These are phyloP conservation scores for Hypoxylon sp. DNA, from an alignment of 2,329 filamentous ascomycete species.

Conservation along the genomic window DNA sequence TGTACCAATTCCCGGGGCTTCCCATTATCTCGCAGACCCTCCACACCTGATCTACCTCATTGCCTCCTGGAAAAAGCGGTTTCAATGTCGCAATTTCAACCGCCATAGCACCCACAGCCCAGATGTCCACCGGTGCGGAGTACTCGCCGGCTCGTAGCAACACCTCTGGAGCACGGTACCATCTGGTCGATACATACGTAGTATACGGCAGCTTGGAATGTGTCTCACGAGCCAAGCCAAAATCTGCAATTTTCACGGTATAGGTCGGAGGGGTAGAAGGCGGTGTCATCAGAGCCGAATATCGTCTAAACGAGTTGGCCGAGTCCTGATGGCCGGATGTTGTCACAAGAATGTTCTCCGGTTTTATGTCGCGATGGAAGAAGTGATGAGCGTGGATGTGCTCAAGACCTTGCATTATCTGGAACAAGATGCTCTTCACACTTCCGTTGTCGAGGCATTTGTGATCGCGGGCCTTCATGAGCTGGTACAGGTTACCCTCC, in stretches of 20 bases:
- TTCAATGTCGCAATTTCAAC: constrained; percentile 97
- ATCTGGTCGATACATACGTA: constrained; percentile 96
- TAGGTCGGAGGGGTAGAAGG: constrained; percentile 93
- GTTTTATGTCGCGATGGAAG: constrained; percentile 99
- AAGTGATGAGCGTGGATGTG: constrained; percentile 98
- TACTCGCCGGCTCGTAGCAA: constrained; percentile 94
- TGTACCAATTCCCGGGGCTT: constrained; percentile 97
- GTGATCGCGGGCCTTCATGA: constrained; percentile 98
- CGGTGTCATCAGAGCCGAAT: constrained; percentile 91
- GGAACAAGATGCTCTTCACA: constrained; percentile 97
- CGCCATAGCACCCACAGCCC: constrained; percentile 98
- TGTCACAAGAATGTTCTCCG: constrained; percentile 97
- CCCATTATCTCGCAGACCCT: constrained; percentile 99
- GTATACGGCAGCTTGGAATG: constrained; percentile 97
- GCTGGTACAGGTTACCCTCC: constrained; percentile 97
- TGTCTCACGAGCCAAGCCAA: constrained; percentile 95
- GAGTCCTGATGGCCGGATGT: constrained; percentile 86
- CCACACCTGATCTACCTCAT: constrained; percentile 99
- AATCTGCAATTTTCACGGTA: constrained; percentile 98
- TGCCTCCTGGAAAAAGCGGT: constrained; percentile 94
- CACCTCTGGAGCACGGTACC: constrained; percentile 97
- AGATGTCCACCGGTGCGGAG: constrained; percentile 97
- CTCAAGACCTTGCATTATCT: constrained; percentile 94
- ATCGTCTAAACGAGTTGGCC: constrained; percentile 86
- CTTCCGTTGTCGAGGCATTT: constrained; percentile 89